Conservation (phyloP, 2,329 filamentous ascomycete species). For the Pseudophaeomoniella oleicola region DNA sequence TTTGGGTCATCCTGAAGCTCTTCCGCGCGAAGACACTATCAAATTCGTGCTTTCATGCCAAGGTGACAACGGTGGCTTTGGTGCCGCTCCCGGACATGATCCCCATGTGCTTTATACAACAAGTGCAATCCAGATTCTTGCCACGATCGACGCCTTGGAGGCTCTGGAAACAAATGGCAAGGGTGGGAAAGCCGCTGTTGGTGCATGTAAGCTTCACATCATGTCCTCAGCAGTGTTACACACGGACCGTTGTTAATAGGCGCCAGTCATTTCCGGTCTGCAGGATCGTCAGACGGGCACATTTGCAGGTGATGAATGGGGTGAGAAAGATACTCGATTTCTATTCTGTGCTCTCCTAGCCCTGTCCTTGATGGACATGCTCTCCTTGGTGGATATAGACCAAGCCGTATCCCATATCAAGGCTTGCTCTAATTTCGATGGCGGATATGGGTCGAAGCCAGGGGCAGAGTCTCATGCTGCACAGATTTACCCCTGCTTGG, state of each 20-base stretch:
- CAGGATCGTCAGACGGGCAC: constrained; percentile 72
- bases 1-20: constrained; percentile 62
- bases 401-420: constrained; percentile 68
- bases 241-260: not conserved
- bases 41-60: constrained; percentile 94
- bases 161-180: constrained; percentile 60
- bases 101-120: constrained; percentile 93
- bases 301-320: constrained; percentile 91
- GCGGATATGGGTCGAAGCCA: constrained; percentile 78
- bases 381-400: constrained; percentile 61
- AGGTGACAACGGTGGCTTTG: constrained; percentile 78
- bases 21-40: constrained; percentile 68
- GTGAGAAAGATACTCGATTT: constrained; percentile 89
- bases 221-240: constrained; percentile 1
- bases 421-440: constrained; percentile 83
- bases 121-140: constrained; percentile 86
- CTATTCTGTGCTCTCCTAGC: constrained; percentile 83
- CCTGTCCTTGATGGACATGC: constrained; percentile 64
- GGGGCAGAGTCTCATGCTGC: constrained; percentile 90
- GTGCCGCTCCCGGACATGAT: constrained; percentile 86
- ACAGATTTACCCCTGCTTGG: constrained; percentile 90
- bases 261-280: constrained; percentile 58
- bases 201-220: constrained; percentile 50
- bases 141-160: constrained; percentile 69
- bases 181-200: constrained; percentile 56